These are phyloP conservation scores for Desmodesmus armatus DNA, from an alignment of 139 green algal species.

Conservation along the genomic window DNA sequence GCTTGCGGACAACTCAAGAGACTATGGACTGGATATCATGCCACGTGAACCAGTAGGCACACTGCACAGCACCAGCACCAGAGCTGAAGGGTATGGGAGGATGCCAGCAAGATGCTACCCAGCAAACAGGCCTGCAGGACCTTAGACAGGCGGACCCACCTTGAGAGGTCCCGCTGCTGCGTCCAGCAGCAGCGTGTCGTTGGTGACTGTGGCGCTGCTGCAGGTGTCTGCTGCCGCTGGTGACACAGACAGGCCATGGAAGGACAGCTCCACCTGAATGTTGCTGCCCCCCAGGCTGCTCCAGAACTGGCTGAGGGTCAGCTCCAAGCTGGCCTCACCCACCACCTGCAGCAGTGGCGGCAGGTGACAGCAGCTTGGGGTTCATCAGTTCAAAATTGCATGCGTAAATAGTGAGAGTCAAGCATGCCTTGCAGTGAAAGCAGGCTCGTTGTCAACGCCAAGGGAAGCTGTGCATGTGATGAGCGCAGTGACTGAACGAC, in stretches of 20 bases:
- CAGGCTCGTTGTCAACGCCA: no score
- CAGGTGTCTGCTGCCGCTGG: constrained; percentile 4
- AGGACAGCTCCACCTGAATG: constrained; percentile 75
- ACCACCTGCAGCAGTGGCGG: constrained; percentile 58
- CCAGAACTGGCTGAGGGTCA: constrained; percentile 91
- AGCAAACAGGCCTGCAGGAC: background rate
- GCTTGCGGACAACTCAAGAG: no score
- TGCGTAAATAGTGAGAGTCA: no score
- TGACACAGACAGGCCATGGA: constrained; percentile 76
- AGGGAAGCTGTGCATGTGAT: no score
- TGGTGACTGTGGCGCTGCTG: constrained; percentile 1
- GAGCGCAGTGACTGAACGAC: no score
- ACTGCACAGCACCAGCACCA: background rate
- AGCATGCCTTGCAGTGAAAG: no score
- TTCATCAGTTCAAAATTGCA: no score
- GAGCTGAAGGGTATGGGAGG: background rate
- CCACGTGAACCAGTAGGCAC: no score
- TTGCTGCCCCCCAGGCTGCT: constrained; percentile 55
- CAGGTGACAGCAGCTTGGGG: no score
- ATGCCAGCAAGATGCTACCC: background rate
- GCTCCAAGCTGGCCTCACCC: constrained; percentile 76
- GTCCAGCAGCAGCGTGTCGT: constrained; percentile 46
- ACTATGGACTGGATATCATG: no score
- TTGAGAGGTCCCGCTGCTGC: constrained; percentile 45
- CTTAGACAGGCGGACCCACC: background rate